Conservation (phyloP, 805 yeast species). For the Danielozyma ontarioensis region DNA sequence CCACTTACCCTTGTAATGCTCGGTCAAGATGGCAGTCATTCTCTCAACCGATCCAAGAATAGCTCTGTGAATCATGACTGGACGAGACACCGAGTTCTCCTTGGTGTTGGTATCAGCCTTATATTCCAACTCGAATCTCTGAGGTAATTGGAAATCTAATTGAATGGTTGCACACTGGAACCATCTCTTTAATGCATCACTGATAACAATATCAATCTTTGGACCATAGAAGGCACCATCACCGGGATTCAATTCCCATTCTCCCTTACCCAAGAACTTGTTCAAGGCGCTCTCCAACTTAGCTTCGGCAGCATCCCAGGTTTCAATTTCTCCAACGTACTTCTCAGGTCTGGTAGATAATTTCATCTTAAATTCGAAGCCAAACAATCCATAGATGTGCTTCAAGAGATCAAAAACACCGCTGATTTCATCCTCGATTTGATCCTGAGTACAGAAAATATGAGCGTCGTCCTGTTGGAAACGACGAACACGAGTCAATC, state of each 20-base stretch:
- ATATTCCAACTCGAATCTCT: slow-evolving; percentile 86
- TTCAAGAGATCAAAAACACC: slow-evolving; percentile 82
- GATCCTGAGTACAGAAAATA: slow-evolving; percentile 90
- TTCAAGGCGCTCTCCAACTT: slow-evolving; percentile 80
- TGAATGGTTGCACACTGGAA: slow-evolving; percentile 99
- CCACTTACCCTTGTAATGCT: slow-evolving; percentile 99
- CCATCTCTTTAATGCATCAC: slow-evolving; percentile 94
- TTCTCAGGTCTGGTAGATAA: slow-evolving; percentile 96
- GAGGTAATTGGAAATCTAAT: slow-evolving; percentile 96
- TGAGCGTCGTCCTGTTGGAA: slow-evolving; percentile 99
- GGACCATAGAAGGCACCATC: slow-evolving; percentile 98
- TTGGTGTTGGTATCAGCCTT: slow-evolving; percentile 57
- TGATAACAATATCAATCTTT: slow-evolving; percentile 92
- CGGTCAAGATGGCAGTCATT: slow-evolving; percentile 97
- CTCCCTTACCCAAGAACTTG: slow-evolving; percentile 68
- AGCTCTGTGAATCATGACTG: slow-evolving; percentile 99
- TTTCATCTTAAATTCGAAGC: slow-evolving; percentile 95
- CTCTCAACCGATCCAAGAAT: slow-evolving; percentile 97
- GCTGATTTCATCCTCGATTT: slow-evolving; percentile 80
- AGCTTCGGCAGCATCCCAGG: slow-evolving; percentile 89
- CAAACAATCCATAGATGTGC: slow-evolving; percentile 83
- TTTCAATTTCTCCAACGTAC: slow-evolving; percentile 87
- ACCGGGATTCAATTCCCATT: slow-evolving; percentile 93
- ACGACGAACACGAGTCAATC: slow-evolving; percentile 93
- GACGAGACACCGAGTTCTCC: slow-evolving; percentile 63